Evolutionary conservation across 2,329 filamentous ascomycete species (phyloP), one percentile per base, ranked within the genome.

Genomic region (Penicillium sp.): DNA sequence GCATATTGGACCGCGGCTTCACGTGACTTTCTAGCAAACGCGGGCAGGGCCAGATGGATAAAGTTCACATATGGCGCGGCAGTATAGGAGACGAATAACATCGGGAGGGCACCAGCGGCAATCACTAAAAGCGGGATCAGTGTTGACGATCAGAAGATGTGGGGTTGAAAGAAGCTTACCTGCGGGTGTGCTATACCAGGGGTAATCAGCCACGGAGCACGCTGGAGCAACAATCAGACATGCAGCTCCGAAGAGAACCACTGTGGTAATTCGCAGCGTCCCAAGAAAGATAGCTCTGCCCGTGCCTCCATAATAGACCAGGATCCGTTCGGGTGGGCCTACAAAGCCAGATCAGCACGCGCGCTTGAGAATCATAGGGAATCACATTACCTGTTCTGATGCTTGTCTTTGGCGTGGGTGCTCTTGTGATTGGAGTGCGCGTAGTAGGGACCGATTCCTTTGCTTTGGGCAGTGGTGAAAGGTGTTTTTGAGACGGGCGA

Each of bases 221-320:
- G 78, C 74, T 0, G 88, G 88, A 0, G 82, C 83, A 46, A 86
- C 79, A 26, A 90, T 74, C 47, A 87, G 73, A 60, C 79, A 80
- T 64, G 89, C 89, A 61, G 88, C 84, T 19, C 79, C 80, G 52
- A 87, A 87, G 36, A 89, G 71, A 57, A 91, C 83, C 38, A 94
- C 79, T 3, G 87, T 86, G 1, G 85, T 85, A 52, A 93, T 74
- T 65, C 91, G 90, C 58, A 89, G 71, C 66, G 85, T 82, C 45
- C 87, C 88, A 42, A 93, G 74, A 61, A 88, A 86, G 7, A 85
- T 83, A 29, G 83, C 87, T 54, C 83, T 81, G 8, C 80, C 80
- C 0, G 84, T 87, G 48, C 90, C 89, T 49, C 85, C 85, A 73
- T 91, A 88, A 71, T 90, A 95, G 58, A 95, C 82, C 61, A 91